These are phyloP conservation scores for Sclerotinia sclerotiorum DNA, from an alignment of 2,329 filamentous ascomycete species.

Conservation along the genomic window DNA sequence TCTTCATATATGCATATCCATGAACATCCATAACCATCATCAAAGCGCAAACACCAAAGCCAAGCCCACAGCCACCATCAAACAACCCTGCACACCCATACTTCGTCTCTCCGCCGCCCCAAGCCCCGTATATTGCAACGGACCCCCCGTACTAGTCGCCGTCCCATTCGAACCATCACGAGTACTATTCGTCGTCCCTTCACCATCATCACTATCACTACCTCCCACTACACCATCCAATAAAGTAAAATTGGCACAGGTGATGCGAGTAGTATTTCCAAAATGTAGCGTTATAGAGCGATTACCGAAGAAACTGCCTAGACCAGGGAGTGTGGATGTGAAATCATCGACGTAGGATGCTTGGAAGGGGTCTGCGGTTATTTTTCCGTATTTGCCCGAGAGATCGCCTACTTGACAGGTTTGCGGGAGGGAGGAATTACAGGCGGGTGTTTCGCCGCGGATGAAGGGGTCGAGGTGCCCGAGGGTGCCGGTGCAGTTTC, in stretches of 20 bases:
- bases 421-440: slow-evolving; percentile 55
- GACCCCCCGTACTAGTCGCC: slow-evolving; percentile 9
- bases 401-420: slow-evolving; percentile 77
- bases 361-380: slow-evolving; percentile 52
- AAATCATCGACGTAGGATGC: slow-evolving; percentile 57
- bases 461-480: slow-evolving; percentile 70
- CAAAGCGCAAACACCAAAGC: slow-evolving; percentile 4
- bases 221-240: not conserved
- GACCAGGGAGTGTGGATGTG: slow-evolving; percentile 52
- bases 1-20: not conserved
- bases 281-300: slow-evolving; percentile 64
- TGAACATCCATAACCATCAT: not conserved
- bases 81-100: not conserved
- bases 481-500: slow-evolving; percentile 69
- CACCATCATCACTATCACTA: not conserved
- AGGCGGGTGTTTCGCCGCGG: slow-evolving; percentile 57
- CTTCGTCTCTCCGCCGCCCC: slow-evolving; percentile 12
- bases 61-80: not conserved
- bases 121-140: not conserved
- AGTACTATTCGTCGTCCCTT: not conserved
- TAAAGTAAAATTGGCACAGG: slow-evolving; percentile 60
- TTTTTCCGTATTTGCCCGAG: slow-evolving; percentile 69
- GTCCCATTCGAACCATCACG: slow-evolving; percentile 5
- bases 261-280: slow-evolving; percentile 62
- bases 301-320: slow-evolving; percentile 62